Conservation (phyloP, 768 basidiomycete genomes). For the Boletus pseudopeckii region DNA sequence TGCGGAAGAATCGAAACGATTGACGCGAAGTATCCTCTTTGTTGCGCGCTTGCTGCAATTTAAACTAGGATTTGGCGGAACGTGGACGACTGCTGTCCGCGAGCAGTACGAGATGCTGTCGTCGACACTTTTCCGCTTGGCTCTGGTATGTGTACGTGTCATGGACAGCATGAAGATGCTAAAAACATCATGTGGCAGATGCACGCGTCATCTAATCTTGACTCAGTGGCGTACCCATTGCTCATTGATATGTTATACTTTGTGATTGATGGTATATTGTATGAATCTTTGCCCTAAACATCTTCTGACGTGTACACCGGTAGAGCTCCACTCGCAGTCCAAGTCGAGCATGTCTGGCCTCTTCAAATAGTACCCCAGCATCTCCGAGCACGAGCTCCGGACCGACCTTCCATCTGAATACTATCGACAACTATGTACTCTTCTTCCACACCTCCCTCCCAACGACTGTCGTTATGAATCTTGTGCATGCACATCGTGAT, state of each 20-base stretch:
- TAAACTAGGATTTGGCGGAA: conserved; percentile 58
- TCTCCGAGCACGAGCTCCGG: conserved; percentile 50
- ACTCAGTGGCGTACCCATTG: conserved; percentile 58
- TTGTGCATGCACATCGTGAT: conserved; percentile 60
- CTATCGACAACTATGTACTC: conserved; percentile 51
- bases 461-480: conserved; percentile 50
- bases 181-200: conserved; percentile 36
- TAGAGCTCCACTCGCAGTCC: conserved; percentile 61
- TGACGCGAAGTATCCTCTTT: conserved; percentile 48
- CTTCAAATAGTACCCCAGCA: conserved; percentile 60
- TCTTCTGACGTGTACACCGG: background rate
- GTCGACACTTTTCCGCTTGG: conserved; percentile 44
- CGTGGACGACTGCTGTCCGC: conserved; percentile 53
- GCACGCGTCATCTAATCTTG: conserved; percentile 46
- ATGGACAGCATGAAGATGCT: conserved; percentile 3
- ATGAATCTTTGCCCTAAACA: too few species aligned
- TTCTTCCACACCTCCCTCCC: conserved; percentile 56
- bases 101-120: conserved; percentile 44
- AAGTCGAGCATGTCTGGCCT: conserved; percentile 54
- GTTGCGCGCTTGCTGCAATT: conserved; percentile 71
- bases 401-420: conserved; percentile 53
- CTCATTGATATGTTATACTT: conserved; percentile 73
- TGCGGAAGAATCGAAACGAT: conserved; percentile 21
- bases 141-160: conserved; percentile 42
- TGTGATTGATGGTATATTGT: conserved; percentile 62